Evolutionary conservation across 2,329 filamentous ascomycete genomes (phyloP), one percentile per base, ranked within the genome.

Genomic region (Calonectria montana): DNA sequence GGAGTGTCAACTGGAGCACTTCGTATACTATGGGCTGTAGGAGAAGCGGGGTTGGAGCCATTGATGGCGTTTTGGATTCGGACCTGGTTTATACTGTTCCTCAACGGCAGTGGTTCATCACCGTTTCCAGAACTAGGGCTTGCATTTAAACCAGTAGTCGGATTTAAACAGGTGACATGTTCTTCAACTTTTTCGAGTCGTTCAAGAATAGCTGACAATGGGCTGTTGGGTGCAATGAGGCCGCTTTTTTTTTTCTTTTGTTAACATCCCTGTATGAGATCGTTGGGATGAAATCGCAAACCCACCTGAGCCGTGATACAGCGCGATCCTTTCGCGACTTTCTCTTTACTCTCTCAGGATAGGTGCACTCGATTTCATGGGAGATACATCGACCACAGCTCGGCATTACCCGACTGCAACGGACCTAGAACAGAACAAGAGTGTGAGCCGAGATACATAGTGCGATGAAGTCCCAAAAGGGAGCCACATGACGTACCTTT

Each of bases 391-490:
- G 76, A 47, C 77, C 70, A 39, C 80, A 81, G 16, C 59, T 67
- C 39, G 80, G 80, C 74, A 78, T 76, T 37, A 77, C 64, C 63
- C 79, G 79, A 69, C 76, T 80, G 61, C 80, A 81, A 31, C 80
- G 75, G 41, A 81, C 69, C 77, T 78, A 35, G 31, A 35, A 12
- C 31, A 35, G 31, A 35, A 35, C 10, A 35, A 35, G 31, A 35
- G 31, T 35, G 3, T 35, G 9, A 35, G 31, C 31, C 31, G 31
- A 35, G 3, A 57, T 21, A 3, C 15, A 61, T 53, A 4, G 9
- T 4, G 4, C 23, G 43, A 21, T 23, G 8, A 13, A 47, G 10
- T 13, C 10, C 3, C 5, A 47, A 13, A n/a, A 47, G n/a, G 43
- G 43, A 47, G 6, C 4, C 13, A n/a, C 23, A 29, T 35, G 10